Percentiles rank a stretch among this genome's conserved stretches.
Conservation (phyloP, 2,329 filamentous ascomycete species). For the Alternaria triticina region DNA sequence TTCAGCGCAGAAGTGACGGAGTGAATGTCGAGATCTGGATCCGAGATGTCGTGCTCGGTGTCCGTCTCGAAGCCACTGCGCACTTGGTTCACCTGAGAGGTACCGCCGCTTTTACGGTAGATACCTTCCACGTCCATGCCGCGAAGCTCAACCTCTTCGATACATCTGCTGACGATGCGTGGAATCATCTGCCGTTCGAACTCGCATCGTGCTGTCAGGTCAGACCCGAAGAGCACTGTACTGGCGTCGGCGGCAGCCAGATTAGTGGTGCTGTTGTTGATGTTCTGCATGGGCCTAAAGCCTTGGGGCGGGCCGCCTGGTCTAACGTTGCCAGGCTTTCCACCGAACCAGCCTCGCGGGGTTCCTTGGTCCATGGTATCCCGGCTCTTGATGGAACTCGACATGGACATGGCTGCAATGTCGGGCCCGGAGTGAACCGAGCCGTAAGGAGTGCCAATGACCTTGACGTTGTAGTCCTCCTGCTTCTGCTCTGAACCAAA, state of each 20-base stretch:
- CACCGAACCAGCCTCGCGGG: slow-evolving; percentile 44
- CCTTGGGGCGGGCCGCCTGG: slow-evolving; percentile 20
- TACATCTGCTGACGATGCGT: slow-evolving; percentile 87
- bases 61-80: slow-evolving; percentile 90
- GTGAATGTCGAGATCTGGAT: slow-evolving; percentile 92
- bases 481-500: slow-evolving; percentile 69
- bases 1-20: slow-evolving; percentile 95
- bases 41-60: slow-evolving; percentile 88
- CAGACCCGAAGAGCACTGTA: slow-evolving; percentile 81
- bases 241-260: slow-evolving; percentile 42
- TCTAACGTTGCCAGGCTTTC: slow-evolving; percentile 27
- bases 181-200: slow-evolving; percentile 90
- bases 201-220: slow-evolving; percentile 83
- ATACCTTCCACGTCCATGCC: slow-evolving; percentile 98
- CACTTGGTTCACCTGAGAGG: slow-evolving; percentile 86
- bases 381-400: slow-evolving; percentile 37
- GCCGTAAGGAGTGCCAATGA: slow-evolving; percentile 54
- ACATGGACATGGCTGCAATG: slow-evolving; percentile 42
- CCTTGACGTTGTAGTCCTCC: slow-evolving; percentile 60
- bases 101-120: slow-evolving; percentile 95
- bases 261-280: slow-evolving; percentile 52
- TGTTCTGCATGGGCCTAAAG: slow-evolving; percentile 45
- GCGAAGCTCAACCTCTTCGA: slow-evolving; percentile 93
- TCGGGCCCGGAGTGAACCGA: slow-evolving; percentile 45
- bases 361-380: slow-evolving; percentile 29